Evolutionary conservation across 108 stramenopile genomes (phyloP).

Genomic region (Schizochytrium sp.): DNA sequence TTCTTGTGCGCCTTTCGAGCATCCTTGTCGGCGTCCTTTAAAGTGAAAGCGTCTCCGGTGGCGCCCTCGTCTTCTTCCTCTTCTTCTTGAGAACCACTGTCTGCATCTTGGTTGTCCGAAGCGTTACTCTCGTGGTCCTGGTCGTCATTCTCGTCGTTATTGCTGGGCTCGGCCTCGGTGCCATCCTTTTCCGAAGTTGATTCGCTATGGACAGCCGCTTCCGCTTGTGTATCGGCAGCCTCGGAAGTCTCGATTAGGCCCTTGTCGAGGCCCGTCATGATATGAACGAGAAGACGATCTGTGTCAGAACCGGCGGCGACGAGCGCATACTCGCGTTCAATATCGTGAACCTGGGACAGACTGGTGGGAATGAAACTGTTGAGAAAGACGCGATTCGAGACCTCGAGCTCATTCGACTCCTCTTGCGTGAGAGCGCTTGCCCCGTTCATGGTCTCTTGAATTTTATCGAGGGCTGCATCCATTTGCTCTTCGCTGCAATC

Average conservation of each 20-base stretch:
- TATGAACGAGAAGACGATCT: not conserved
- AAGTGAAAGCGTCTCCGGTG: not conserved
- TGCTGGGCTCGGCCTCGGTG: not conserved
- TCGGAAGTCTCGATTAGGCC: not conserved
- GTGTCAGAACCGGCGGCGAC: not conserved
- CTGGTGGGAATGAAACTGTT: not conserved
- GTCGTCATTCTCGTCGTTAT: not conserved
- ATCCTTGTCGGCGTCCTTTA: slow-evolving; percentile 21
- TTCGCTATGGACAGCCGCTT: not conserved
- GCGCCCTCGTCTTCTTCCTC: slow-evolving; percentile 17
- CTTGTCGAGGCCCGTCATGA: not conserved
- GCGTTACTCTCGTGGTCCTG: not conserved
- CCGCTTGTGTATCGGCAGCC: not conserved
- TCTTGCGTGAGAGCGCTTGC: not conserved
- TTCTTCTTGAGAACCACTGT: not conserved
- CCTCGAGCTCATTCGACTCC: not conserved
- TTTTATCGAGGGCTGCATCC: not conserved
- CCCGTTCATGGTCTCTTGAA: not conserved
- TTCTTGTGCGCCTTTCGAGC: slow-evolving; percentile 26
- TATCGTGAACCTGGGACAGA: not conserved
- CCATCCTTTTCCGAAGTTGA: not conserved
- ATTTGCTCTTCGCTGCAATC: slow-evolving; percentile 20
- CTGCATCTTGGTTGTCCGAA: not conserved
- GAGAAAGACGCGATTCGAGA: not conserved
- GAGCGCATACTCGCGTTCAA: not conserved